Base-by-base conservation (phyloP, 345 rosid species). In the Ceriops decandra region DNA sequence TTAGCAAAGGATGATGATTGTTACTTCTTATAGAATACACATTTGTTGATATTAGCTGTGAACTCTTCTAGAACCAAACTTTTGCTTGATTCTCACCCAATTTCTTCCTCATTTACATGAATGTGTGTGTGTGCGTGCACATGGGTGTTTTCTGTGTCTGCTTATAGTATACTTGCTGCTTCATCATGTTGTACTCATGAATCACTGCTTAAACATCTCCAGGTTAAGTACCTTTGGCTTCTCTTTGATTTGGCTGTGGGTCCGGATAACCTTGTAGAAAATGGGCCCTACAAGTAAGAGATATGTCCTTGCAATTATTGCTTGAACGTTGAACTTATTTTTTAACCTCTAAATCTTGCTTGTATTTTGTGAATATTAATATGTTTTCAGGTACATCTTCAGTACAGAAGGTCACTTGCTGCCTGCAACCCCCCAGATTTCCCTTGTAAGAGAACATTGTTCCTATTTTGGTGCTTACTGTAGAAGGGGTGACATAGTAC, bases 201-300 rank as follows among this genome's bases (percentile, higher is more conserved):
- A 56, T 30, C 4, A 54, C 58, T 71, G 35, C 62, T 22, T 2
- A 63, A 27, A 66, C 32, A 58, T 77, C 74, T 30, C 62, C 75
- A 93, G 98, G 96, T 91, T 1, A 95, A 95, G 79, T 95, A 95
- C 75, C 77, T 95, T 65, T 95, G 99, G 99, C 95, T 95, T 68
- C 96, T 95, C 62, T 95, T 95, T 60, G 99, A 95, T 77, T 81
- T 95, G 86, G 99, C 93, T 73, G 85, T 77, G 49, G 91, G 89
- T 52, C 85, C 95, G 19, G 91, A 89, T 72, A 95, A 95, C 81
- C 96, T 91, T 65, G 95, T 95, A 30, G 99, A 95, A 78, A 95
- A 86, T 82, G 99, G 99, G 70, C 99, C 97, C 53, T 90, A 91
- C 91, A 91, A 86, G 98, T 91, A 90, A 85, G 84, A 46, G 54